Conservation (phyloP, 805 yeast species). For the Cyberlindnera bimundalis region DNA sequence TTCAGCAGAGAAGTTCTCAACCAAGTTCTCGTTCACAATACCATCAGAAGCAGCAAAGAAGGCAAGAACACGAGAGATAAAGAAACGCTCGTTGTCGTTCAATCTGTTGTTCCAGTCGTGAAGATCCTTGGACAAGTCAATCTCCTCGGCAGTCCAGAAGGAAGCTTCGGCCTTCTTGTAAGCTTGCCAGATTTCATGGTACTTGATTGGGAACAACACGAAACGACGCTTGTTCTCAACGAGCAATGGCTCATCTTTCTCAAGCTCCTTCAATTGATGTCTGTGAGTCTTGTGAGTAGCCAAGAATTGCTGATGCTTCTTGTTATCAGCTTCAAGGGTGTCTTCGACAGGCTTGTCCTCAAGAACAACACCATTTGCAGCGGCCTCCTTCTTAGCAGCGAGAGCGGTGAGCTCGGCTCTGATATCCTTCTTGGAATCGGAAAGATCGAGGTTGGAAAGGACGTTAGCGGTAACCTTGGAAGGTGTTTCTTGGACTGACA, state of each 20-base stretch:
- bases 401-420: conserved; percentile 39
- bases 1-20: conserved; percentile 95
- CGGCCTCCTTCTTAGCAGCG: conserved; percentile 36
- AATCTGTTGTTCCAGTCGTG: conserved; percentile 90
- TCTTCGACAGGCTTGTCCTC: conserved; percentile 19
- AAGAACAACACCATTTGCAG: conserved; percentile 9
- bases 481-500: conserved; percentile 63
- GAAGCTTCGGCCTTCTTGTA: conserved; percentile 99
- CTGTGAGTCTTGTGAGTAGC: conserved; percentile 65
- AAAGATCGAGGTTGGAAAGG: conserved; percentile 48
- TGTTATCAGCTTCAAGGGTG: conserved; percentile 25
- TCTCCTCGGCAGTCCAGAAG: conserved; percentile 99
- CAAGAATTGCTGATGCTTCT: conserved; percentile 54
- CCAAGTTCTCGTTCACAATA: conserved; percentile 95
- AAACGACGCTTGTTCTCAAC: conserved; percentile 82
- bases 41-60: conserved; percentile 99
- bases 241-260: conserved; percentile 86
- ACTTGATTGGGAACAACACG: conserved; percentile 93
- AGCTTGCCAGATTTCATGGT: conserved; percentile 98
- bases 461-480: conserved; percentile 61
- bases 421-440: conserved; percentile 41
- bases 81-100: conserved; percentile 89
- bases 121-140: conserved; percentile 87
- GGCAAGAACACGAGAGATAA: conserved; percentile 89
- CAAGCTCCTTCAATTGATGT: conserved; percentile 66